These are phyloP conservation scores for Nectriaceae sp. DNA, from an alignment of 2,329 filamentous ascomycete species.

Conservation along the genomic window DNA sequence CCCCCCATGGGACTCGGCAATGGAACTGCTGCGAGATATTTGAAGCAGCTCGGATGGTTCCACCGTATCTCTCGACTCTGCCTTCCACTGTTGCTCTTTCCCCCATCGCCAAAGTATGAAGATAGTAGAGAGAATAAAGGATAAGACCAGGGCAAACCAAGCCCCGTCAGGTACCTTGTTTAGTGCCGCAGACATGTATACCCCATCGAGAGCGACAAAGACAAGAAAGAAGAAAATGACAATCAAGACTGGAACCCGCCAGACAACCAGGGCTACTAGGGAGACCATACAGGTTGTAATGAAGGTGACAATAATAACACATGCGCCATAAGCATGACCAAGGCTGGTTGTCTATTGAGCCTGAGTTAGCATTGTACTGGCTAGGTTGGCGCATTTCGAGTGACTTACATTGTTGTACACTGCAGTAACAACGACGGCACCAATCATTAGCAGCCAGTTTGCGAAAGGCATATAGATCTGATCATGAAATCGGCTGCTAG, in stretches of 20 bases:
- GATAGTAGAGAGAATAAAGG: constrained; percentile 61
- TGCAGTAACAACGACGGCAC: constrained; percentile 72
- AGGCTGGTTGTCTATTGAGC: constrained; percentile 62
- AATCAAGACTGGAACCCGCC: constrained; percentile 62
- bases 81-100: constrained; percentile 75
- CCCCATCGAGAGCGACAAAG: constrained; percentile 67
- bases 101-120: constrained; percentile 79
- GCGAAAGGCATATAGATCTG: constrained; percentile 76
- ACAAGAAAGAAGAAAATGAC: constrained; percentile 63
- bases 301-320: constrained; percentile 79
- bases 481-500: constrained; percentile 68
- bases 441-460: constrained; percentile 78
- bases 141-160: constrained; percentile 74
- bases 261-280: constrained; percentile 71
- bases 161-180: constrained; percentile 75
- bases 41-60: constrained; percentile 43
- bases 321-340: constrained; percentile 76
- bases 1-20: constrained; percentile 17
- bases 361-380: constrained; percentile 30
- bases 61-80: constrained; percentile 65
- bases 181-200: constrained; percentile 69
- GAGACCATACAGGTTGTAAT: constrained; percentile 76
- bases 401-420: constrained; percentile 67
- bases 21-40: constrained; percentile 26
- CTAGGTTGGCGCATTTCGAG: no score